A percentile compares a stretch with the other conserved stretches of the same genome.
Evolutionary conservation across 768 basidiomycete species (phyloP).

Genomic region (Russula virescens): DNA sequence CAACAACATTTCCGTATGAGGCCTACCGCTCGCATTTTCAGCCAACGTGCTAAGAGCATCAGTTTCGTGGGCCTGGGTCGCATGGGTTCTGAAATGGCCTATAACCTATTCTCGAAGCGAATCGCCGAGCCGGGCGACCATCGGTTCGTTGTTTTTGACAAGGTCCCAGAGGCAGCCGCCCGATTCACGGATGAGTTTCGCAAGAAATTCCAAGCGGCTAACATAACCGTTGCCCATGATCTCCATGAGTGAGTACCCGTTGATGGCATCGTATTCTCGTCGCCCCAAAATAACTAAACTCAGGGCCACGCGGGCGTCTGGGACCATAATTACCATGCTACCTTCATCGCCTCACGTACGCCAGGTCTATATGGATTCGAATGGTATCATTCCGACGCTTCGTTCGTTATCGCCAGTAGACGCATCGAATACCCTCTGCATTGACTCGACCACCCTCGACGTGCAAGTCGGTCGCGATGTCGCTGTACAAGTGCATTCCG

Average conservation of each 20-base stretch:
- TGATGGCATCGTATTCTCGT: conserved; percentile 11
- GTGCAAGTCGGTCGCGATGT: conserved; percentile 67
- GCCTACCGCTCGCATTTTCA: conserved; percentile 40
- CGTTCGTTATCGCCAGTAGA: conserved; percentile 36
- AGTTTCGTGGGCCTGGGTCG: conserved; percentile 84
- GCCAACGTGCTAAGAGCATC: conserved; percentile 40
- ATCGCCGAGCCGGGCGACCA: conserved; percentile 46
- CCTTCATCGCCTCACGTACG: conserved; percentile 88
- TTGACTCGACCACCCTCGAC: conserved; percentile 91
- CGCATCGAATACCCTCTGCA: conserved; percentile 53
- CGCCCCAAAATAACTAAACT: neutral
- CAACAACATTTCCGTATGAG: conserved; percentile 37
- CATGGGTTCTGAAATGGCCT: conserved; percentile 86
- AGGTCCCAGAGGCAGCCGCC: conserved; percentile 50
- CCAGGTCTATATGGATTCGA: conserved; percentile 56
- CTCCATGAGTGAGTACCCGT: conserved; percentile 61
- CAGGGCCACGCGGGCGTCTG: conserved; percentile 60
- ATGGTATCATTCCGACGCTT: conserved; percentile 64
- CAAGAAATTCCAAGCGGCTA: conserved; percentile 51
- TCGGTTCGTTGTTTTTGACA: conserved; percentile 76
- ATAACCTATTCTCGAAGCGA: conserved; percentile 76
- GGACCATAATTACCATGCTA: conserved; percentile 81
- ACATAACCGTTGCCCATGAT: conserved; percentile 50
- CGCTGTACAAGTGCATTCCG: conserved; percentile 43
- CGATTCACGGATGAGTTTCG: conserved; percentile 53